phyloP scores from a whole-genome alignment of 1,284 basidiomycete genomes.

The Pholiota adiposa region DNA sequence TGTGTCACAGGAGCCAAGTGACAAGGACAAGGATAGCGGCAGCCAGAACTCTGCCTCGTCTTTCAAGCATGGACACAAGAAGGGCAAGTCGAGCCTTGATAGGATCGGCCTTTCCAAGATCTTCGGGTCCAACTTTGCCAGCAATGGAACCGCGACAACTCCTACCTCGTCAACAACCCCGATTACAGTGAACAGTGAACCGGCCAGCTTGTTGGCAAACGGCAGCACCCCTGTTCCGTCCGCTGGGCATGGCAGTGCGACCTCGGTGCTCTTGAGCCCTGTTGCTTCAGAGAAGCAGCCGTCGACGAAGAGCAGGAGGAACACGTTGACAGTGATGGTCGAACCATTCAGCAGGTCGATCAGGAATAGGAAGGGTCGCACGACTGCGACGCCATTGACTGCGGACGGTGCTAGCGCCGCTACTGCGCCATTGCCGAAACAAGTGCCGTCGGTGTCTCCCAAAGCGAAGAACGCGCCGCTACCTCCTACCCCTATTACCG shows the following conservation, averaged over 20 bases:
- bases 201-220: not conserved
- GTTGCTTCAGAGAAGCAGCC: slow-evolving; percentile 31
- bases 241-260: slow-evolving; percentile 25
- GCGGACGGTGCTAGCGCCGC: slow-evolving; percentile 27
- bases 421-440: slow-evolving; percentile 13
- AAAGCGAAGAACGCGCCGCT: slow-evolving; percentile 13
- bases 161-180: slow-evolving; percentile 13
- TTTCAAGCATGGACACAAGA: slow-evolving; percentile 36
- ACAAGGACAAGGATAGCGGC: slow-evolving; percentile 31
- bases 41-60: slow-evolving; percentile 40
- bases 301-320: slow-evolving; percentile 67
- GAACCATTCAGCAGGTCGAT: slow-evolving; percentile 71
- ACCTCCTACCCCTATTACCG: slow-evolving; percentile 10
- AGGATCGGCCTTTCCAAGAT: slow-evolving; percentile 42
- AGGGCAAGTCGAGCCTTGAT: slow-evolving; percentile 43
- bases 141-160: slow-evolving; percentile 11
- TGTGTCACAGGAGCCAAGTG: slow-evolving; percentile 17
- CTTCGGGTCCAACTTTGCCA: slow-evolving; percentile 31
- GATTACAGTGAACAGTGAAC: slow-evolving; percentile 9
- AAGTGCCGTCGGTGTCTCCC: slow-evolving; percentile 12
- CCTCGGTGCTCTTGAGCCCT: slow-evolving; percentile 30
- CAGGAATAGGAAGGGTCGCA: slow-evolving; percentile 52
- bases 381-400: slow-evolving; percentile 31
- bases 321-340: slow-evolving; percentile 84
- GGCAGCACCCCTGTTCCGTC: slow-evolving; percentile 28